Conservation (phyloP, 805 yeast species). For the Candida andamanensis region DNA sequence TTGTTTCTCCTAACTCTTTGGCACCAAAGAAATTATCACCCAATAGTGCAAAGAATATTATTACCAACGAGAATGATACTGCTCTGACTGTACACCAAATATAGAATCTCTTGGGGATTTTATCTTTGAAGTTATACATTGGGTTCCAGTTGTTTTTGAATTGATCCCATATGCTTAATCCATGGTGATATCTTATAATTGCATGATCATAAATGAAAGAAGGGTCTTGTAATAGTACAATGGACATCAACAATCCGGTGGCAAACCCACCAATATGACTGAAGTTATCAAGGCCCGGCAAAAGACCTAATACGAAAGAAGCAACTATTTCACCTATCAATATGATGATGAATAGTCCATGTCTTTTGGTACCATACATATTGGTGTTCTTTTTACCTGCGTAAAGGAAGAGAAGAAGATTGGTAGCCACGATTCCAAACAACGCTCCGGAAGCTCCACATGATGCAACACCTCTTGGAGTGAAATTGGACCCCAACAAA, state of each 20-base stretch:
- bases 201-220: constrained; percentile 39
- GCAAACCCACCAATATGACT: constrained; percentile 74
- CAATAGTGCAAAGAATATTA: constrained; percentile 48
- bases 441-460: constrained; percentile 71
- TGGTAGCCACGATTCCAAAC: constrained; percentile 64
- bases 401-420: constrained; percentile 49
- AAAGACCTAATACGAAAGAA: constrained; percentile 56
- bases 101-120: constrained; percentile 35
- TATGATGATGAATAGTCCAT: constrained; percentile 39
- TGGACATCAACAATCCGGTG: constrained; percentile 49
- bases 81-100: constrained; percentile 51
- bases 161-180: constrained; percentile 25
- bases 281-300: constrained; percentile 73
- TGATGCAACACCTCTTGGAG: constrained; percentile 61
- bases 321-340: constrained; percentile 55
- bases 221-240: constrained; percentile 54
- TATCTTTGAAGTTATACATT: constrained; percentile 25
- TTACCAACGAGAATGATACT: constrained; percentile 37
- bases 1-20: constrained; percentile 35
- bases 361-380: constrained; percentile 42
- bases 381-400: constrained; percentile 48
- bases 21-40: constrained; percentile 40
- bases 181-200: constrained; percentile 29
- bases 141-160: constrained; percentile 39
- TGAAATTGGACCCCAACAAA: constrained; percentile 61